Base-by-base conservation (phyloP, 257 asterid species). In the Lavandula angustifolia region DNA sequence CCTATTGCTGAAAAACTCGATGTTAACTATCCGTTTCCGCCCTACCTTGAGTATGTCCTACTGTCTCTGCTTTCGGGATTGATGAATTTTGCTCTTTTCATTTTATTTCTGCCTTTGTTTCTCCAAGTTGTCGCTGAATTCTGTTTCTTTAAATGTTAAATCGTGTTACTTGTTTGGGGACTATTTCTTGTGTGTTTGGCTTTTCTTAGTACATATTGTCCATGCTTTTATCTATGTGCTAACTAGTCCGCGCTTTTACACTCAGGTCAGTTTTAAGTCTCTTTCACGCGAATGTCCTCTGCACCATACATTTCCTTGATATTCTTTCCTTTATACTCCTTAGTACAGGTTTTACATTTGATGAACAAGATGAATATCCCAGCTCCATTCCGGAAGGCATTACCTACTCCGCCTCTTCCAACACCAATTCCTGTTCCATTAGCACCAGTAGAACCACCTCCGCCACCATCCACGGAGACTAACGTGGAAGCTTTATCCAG, bases 291-390 rank as follows among this genome's bases (percentile, higher is more conserved):
- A 22, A 22, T 12, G 17, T 37, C 29, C 31, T 41, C 50, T 66
- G 35, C 60, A 40, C 42, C 49, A 5, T 53, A 37, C 64, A 58
- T 14, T 17, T 67, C 35, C 34, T 12, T 53, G 7, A 17, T 29
- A 42, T 29, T 27, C 54, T 57, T 58, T 46, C 50, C 9, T 43
- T 42, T 54, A 29, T 18, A 22, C 56, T 43, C 64, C 9, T 58
- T 47, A 31, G 62, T 60, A 47, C 76, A 92, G 99, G 99, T 92
- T 62, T 81, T 92, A 82, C 99, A 92, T 82, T 76, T 92, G 89
- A 92, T 92, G 99, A 92, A 92, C 86, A 92, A 92, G 80, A 89
- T 89, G 99, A 92, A 87, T 76, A 87, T 92, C 68, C 99, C 99
- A 16, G 97, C 96, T 74, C 99, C 97, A 65, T 92, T 92, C 57